Evolutionary conservation across 108 stramenopile species (phyloP).

Genomic region (Hondaea fermentalgiana): DNA sequence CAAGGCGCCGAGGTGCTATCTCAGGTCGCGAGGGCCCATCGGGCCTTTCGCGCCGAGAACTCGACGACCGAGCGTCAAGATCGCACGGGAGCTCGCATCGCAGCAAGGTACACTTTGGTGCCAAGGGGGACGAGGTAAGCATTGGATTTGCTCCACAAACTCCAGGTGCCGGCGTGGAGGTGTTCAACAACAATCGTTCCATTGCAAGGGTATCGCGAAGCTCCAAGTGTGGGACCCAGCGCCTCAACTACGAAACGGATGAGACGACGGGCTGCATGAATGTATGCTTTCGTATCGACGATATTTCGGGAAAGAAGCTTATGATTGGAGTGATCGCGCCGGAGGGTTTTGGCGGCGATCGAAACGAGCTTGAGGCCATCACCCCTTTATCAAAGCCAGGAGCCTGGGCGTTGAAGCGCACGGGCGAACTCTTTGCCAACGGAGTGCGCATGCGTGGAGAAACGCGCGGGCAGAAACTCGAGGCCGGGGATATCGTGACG

Average conservation of each 20-base stretch:
- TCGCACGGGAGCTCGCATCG: too few species aligned
- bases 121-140: not conserved
- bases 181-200: constrained; percentile 6
- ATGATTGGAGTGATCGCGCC: not conserved
- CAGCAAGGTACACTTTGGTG: too few species aligned
- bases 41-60: too few species aligned
- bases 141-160: not conserved
- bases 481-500: not conserved
- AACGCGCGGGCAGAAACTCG: not conserved
- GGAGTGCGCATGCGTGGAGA: not conserved
- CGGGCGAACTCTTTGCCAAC: not conserved
- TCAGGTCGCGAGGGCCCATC: not conserved
- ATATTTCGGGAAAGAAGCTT: not conserved
- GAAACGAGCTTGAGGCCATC: not conserved
- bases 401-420: not conserved
- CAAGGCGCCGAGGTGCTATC: not conserved
- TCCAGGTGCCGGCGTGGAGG: not conserved
- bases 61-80: too few species aligned
- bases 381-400: not conserved
- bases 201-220: not conserved
- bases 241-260: not conserved
- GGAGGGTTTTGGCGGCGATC: not conserved
- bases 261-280: not conserved
- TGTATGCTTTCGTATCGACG: not conserved
- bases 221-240: not conserved